These are phyloP conservation scores for Volvox africanus DNA, from an alignment of 139 green algal species.

Conservation along the genomic window DNA sequence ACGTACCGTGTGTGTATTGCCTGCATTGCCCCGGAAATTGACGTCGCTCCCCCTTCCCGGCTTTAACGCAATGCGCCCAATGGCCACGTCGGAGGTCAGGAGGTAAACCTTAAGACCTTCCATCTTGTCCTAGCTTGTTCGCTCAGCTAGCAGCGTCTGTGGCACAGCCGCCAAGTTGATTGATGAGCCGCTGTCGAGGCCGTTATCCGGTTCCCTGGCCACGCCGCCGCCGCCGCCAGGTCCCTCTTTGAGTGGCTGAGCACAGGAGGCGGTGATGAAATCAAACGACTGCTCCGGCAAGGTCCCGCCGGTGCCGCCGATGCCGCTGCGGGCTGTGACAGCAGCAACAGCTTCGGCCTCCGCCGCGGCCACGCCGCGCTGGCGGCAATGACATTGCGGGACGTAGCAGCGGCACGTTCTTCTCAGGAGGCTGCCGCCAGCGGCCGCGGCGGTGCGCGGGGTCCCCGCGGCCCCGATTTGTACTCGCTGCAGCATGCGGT, in stretches of 20 bases:
- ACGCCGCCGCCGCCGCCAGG: not conserved
- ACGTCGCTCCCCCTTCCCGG: too few relatives aligned
- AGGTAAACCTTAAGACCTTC: too few relatives aligned
- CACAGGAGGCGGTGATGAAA: not conserved
- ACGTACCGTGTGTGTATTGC: too few relatives aligned
- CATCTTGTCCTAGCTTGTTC: too few relatives aligned
- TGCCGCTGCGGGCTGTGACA: too few relatives aligned
- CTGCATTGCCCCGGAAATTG: too few relatives aligned
- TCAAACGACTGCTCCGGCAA: not conserved
- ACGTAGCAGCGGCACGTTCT: not conserved
- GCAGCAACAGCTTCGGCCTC: not conserved
- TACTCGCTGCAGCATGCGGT: conserved; percentile 18
- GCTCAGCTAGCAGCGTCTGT: too few relatives aligned
- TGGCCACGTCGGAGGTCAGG: too few relatives aligned
- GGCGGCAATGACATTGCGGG: not conserved
- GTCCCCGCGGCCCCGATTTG: not conserved
- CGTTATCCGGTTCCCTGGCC: not conserved
- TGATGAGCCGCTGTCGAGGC: too few relatives aligned
- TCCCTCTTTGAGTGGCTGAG: conserved; percentile 19
- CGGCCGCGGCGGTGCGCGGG: not conserved
- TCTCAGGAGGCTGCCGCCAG: not conserved
- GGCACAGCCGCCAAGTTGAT: too few relatives aligned
- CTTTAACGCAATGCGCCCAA: too few relatives aligned
- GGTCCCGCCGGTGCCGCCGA: not conserved
- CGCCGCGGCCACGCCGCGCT: not conserved